Evolutionary conservation across 257 asterid species (phyloP).

Genomic region (Jaltomata sinuosa): DNA sequence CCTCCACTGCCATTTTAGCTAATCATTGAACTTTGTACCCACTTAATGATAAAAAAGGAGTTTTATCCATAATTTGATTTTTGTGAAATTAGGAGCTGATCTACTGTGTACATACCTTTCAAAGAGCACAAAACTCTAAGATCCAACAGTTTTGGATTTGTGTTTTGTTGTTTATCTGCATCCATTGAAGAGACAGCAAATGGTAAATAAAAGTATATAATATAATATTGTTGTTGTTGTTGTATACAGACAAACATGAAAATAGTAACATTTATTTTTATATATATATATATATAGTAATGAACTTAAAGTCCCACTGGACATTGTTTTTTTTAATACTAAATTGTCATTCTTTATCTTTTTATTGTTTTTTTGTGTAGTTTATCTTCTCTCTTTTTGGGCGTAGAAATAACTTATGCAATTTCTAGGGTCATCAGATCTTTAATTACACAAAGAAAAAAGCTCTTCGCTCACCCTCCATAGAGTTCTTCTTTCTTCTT

Average conservation of each 20-base stretch:
- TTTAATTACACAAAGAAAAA: constrained; percentile 13
- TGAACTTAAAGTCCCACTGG: not conserved
- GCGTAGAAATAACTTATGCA: constrained; percentile 25
- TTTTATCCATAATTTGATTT: not conserved
- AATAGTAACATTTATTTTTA: not conserved
- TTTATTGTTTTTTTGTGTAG: not conserved
- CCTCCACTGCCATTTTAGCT: not conserved
- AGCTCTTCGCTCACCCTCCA: not conserved
- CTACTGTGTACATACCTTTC: not conserved
- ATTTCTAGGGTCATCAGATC: constrained; percentile 21
- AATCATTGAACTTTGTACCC: not conserved
- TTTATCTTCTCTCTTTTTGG: constrained; percentile 9
- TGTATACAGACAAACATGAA: not conserved
- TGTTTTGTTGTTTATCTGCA: not conserved
- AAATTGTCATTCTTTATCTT: not conserved
- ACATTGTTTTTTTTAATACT: not conserved
- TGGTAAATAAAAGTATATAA: not conserved
- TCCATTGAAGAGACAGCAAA: not conserved
- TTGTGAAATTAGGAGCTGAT: not conserved
- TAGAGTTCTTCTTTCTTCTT: not conserved
- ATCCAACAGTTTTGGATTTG: not conserved
- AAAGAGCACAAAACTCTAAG: not conserved
- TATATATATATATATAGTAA: not conserved
- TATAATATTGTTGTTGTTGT: constrained; percentile 2
- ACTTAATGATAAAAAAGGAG: not conserved